These are phyloP conservation scores for Leishmania guyanensis DNA, from an alignment of 208 protist species.

Conservation along the genomic window DNA sequence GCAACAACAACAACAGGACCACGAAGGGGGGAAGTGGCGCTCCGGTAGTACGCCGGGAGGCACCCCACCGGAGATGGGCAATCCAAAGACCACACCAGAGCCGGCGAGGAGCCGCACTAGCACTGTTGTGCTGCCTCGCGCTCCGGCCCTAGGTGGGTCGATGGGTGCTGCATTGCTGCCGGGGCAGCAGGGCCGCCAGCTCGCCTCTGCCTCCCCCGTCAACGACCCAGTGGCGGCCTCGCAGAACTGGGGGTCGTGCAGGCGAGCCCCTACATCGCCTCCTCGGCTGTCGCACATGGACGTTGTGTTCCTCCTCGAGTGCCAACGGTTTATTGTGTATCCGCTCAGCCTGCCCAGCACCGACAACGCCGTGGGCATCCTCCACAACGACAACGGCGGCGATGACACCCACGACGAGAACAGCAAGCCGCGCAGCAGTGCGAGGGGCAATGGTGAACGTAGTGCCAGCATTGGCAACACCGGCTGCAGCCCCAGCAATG, in stretches of 20 bases:
- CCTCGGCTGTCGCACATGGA: constrained; percentile 42
- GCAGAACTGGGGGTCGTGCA: neutral
- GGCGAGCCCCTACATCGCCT: neutral
- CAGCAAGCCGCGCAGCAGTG: neutral
- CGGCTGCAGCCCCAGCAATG: neutral
- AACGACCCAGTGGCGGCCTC: neutral
- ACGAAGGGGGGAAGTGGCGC: neutral
- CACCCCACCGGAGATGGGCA: neutral
- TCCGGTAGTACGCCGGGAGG: no score
- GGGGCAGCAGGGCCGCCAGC: neutral
- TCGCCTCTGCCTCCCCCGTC: neutral
- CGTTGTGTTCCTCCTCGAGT: constrained; percentile 44
- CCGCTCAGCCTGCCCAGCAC: constrained; percentile 37
- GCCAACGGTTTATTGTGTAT: constrained; percentile 48
- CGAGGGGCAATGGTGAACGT: neutral
- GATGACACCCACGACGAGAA: constrained; percentile 7
- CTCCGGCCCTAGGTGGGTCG: neutral
- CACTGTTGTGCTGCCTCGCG: neutral
- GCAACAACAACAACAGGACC: constrained; percentile 4
- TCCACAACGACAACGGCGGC: neutral
- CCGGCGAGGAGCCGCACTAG: neutral
- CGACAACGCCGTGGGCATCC: neutral
- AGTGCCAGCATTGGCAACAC: neutral
- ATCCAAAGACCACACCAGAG: neutral
- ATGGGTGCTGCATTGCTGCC: neutral